Evolutionary conservation across 1,139 yeast genomes (phyloP).

Genomic region (Lipomyces yarrowii): DNA sequence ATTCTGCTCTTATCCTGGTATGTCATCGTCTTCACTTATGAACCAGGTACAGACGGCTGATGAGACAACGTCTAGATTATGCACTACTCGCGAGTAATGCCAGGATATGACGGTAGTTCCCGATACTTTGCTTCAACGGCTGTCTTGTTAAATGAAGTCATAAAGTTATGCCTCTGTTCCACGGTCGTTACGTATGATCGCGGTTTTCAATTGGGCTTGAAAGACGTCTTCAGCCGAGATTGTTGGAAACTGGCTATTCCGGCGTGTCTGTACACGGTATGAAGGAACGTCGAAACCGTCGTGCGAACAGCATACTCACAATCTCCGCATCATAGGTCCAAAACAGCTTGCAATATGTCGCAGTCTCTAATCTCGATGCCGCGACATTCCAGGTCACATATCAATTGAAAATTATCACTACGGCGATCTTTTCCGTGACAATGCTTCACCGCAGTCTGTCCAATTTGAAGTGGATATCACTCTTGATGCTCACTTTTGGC

Average conservation of each 20-base stretch:
- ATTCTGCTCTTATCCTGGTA: conserved; percentile 44
- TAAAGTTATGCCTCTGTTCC: conserved; percentile 44
- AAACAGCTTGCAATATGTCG: conserved; percentile 48
- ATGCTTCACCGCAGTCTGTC: conserved; percentile 43
- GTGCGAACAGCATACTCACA: not conserved
- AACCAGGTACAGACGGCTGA: not conserved
- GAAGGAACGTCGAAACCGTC: not conserved
- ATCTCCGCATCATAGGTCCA: conserved; percentile 36
- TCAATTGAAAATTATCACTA: conserved; percentile 49
- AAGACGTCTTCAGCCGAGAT: conserved; percentile 44
- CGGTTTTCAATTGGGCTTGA: conserved; percentile 9
- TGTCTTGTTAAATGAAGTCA: conserved; percentile 47
- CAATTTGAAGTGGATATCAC: conserved; percentile 45
- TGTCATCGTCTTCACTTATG: not conserved
- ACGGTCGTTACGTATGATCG: conserved; percentile 33
- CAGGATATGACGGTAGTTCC: conserved; percentile 40
- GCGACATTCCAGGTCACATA: conserved; percentile 51
- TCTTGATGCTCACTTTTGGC: conserved; percentile 45
- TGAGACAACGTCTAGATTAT: conserved; percentile 36
- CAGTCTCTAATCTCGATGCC: conserved; percentile 49
- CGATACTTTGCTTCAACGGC: conserved; percentile 49
- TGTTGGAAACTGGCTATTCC: conserved; percentile 49
- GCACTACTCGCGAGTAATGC: conserved; percentile 50
- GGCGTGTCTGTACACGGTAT: conserved; percentile 46
- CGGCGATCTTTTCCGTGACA: conserved; percentile 48